Evolutionary conservation across 2,329 filamentous ascomycete genomes (phyloP), one percentile per base, ranked within the genome.

Genomic region (Helicocarpus griseus): DNA sequence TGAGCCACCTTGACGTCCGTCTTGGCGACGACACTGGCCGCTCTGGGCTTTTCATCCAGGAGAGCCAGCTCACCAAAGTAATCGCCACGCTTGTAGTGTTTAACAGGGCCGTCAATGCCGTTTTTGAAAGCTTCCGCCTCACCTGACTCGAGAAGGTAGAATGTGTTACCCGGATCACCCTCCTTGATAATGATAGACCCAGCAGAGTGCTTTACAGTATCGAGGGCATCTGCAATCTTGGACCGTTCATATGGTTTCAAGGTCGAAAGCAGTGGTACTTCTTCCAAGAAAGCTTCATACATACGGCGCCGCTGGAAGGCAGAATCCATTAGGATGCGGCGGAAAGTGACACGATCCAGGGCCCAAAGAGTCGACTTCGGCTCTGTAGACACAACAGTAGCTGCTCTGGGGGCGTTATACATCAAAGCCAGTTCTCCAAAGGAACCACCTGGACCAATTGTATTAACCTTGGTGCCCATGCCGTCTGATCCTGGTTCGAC

Each of bases 401-500:
- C 93, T 39, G 93, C 93, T 64, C 93, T 88, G 24, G 93, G 93
- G 21, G 93, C 89, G 64, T 97, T 96, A 75, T 98, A 97, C 93
- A 98, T 97, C 62, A 98, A 77, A 11, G 93, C 93, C 52, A 98
- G 78, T 73, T 98, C 93, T 61, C 93, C 93, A 69, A 98, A 98
- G 3, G 89, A 95, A 55, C 90, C 90, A 47, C 93, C 93, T 3
- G 89, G 81, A 41, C 87, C 85, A 53, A 94, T 94, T 35, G 78
- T 83, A 60, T 82, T 83, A 26, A 97, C 91, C 62, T 89, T 87
- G 54, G 78, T 77, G 47, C 93, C 93, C 72, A 96, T 78, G 9
- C 91, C 93, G 44, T 90, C 83, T 17, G 41, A 5, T 0, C 91
- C 91, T 6, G 89, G 77, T 64, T 95, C 87, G 50, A 94, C 77